Conservation (phyloP, 768 basidiomycete genomes). For the Boletus rubescentipes region DNA sequence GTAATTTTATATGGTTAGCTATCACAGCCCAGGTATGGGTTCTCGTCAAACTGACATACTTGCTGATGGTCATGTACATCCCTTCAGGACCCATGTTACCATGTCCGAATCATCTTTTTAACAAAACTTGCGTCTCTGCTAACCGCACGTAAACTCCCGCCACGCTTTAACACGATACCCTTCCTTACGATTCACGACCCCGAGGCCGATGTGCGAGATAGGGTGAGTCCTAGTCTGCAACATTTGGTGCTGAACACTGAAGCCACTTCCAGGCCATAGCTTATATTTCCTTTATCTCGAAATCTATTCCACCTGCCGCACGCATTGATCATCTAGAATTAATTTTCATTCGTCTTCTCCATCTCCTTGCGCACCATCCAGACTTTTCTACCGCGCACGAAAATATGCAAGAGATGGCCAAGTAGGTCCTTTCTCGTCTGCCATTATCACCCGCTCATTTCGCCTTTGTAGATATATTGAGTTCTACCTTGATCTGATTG, state of each 20-base stretch:
- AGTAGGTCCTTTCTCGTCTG: conserved; percentile 45
- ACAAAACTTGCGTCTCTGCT: conserved; percentile 69
- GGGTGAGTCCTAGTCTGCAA: conserved; percentile 42
- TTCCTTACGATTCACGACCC: conserved; percentile 93
- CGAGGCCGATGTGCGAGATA: conserved; percentile 70
- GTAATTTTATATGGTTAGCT: conserved; percentile 67
- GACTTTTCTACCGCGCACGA: conserved; percentile 75
- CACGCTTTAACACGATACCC: conserved; percentile 79
- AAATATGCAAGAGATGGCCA: conserved; percentile 73
- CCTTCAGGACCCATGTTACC: conserved; percentile 79
- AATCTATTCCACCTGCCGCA: conserved; percentile 48
- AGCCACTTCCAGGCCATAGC: conserved; percentile 47
- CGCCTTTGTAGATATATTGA: conserved; percentile 68
- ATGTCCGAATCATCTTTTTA: conserved; percentile 79
- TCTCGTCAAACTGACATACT: background rate
- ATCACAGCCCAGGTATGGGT: conserved; percentile 70
- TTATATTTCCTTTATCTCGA: conserved; percentile 52
- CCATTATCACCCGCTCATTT: background rate
- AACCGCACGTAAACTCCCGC: conserved; percentile 59
- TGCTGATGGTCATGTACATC: background rate
- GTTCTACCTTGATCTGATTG: conserved; percentile 80
- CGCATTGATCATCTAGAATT: conserved; percentile 73
- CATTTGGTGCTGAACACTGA: background rate
- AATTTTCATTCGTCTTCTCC: conserved; percentile 82
- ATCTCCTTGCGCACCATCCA: conserved; percentile 91